A percentile compares a stretch with the other conserved stretches of the same genome.
phyloP scores from a whole-genome alignment of 2,329 filamentous ascomycete genomes.

The Alternaria longipes region DNA sequence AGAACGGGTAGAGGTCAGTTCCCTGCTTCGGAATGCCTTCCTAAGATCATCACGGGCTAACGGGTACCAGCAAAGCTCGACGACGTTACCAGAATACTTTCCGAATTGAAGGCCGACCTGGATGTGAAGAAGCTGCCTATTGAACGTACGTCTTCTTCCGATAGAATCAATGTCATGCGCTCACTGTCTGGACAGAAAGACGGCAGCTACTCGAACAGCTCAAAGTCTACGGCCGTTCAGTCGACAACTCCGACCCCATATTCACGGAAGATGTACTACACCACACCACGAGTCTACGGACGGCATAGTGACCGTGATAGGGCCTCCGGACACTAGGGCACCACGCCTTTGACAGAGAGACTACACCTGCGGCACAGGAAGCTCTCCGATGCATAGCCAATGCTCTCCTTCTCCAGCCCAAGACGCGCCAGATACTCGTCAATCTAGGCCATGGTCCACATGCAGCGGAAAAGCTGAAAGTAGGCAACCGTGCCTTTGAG shows the following conservation, averaged over 20 bases:
- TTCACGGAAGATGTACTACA: conserved; percentile 75
- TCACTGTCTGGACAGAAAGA: conserved; percentile 62
- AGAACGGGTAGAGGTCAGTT: conserved; percentile 34
- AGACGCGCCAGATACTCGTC: conserved; percentile 76
- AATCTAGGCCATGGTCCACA: conserved; percentile 73
- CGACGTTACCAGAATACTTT: conserved; percentile 72
- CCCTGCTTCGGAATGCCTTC: too few relatives aligned
- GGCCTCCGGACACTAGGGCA: conserved; percentile 76
- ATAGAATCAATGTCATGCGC: neutral
- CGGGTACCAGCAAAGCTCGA: conserved; percentile 67
- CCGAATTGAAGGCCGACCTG: conserved; percentile 70
- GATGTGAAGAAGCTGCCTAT: conserved; percentile 66
- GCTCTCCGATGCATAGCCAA: conserved; percentile 87
- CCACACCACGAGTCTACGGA: neutral
- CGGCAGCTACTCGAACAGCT: conserved; percentile 68
- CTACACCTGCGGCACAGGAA: conserved; percentile 69
- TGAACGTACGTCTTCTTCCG: conserved; percentile 60
- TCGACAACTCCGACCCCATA: conserved; percentile 78
- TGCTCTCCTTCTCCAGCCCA: conserved; percentile 74
- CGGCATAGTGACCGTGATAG: conserved; percentile 55
- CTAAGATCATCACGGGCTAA: conserved; percentile 19
- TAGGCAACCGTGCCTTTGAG: conserved; percentile 23
- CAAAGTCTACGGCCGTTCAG: conserved; percentile 80
- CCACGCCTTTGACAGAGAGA: conserved; percentile 76
- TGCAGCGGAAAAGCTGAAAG: conserved; percentile 74